Evolutionary conservation across 768 basidiomycete genomes (phyloP).

Genomic region (Dioszegia crocea): DNA sequence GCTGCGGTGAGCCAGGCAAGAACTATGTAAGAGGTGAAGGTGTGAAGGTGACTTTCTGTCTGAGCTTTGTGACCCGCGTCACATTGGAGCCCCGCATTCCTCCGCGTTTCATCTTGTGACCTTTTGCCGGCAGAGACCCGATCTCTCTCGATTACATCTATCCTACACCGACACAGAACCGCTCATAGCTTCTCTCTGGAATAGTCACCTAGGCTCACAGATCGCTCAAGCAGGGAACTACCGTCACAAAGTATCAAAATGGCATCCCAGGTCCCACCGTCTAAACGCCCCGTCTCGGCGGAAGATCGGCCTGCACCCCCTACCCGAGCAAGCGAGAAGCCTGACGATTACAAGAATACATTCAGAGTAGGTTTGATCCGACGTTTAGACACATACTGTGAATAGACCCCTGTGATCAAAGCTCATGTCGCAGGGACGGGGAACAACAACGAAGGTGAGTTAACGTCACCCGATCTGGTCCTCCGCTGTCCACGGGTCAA

Average conservation of each 20-base stretch:
- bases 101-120: slow-evolving; percentile 1
- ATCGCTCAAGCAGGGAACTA: neutral
- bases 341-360: slow-evolving; percentile 45
- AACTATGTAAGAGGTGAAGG: neutral
- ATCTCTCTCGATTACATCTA: neutral
- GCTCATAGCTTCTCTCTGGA: too few species aligned
- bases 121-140: neutral
- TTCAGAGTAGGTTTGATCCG: slow-evolving; percentile 31
- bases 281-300: slow-evolving; percentile 27
- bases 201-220: neutral
- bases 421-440: slow-evolving; percentile 7
- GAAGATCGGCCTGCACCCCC: slow-evolving; percentile 32
- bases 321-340: slow-evolving; percentile 28
- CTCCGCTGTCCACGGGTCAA: too few species aligned
- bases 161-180: neutral
- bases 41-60: too few species aligned
- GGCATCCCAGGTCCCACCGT: slow-evolving; percentile 46
- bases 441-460: slow-evolving; percentile 15
- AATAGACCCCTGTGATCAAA: too few species aligned
- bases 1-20: too few species aligned
- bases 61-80: too few species aligned
- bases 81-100: slow-evolving; percentile 12
- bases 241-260: slow-evolving; percentile 8
- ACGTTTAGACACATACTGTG: neutral
- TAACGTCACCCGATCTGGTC: neutral